Base-by-base conservation (phyloP, 768 basidiomycete genomes). In the Pisolithus microcarpus region DNA sequence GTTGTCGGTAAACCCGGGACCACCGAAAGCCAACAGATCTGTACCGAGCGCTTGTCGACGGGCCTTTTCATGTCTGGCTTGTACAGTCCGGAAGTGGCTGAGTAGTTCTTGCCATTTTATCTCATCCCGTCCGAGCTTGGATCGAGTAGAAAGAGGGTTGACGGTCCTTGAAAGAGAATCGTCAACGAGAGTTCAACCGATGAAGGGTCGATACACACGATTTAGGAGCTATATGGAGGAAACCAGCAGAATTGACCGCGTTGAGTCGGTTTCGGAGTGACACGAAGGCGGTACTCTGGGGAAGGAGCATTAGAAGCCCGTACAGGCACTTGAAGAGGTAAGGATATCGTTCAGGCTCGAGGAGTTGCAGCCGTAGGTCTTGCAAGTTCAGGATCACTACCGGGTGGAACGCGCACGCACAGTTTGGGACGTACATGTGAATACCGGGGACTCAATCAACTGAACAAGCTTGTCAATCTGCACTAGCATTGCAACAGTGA, bases 391-490 rank as follows among this genome's bases (percentile, higher is more conserved):
- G 44, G 31, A 42, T 57, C 7, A 56, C 6, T 26, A 45, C 30
- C 49, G 43, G 37, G 9, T n/a, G 44, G 48, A 5, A 15, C 11
- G 11, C 34, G 13, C 11, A 26, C 36, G n/a, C n/a, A 19, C 4
- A 7, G 18, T 36, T 26, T 2, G 23, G 15, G 16, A 66, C 80
- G 62, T 61, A 93, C 96, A 96, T 47, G 96, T 99, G 66, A 99
- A 99, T 8, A 98, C 94, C 0, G 96, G 96, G 0, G 91, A 95
- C 66, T 99, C 96, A 53, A 99, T 94, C 2, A 99, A 76, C 65
- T 98, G 95, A 9, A 99, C 96, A 7, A 99, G 79, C 64, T 96
- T 97, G 71, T 98, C 96, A 16, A 98, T 85, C 60, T 99, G 96
- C 2, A 99, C 91, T 19, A 98, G 74, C 66, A 98, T 82, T 23